A percentile compares a stretch with the other conserved stretches of the same genome.
Conservation (phyloP, 1,284 basidiomycete genomes). For the Irpex sp. region DNA sequence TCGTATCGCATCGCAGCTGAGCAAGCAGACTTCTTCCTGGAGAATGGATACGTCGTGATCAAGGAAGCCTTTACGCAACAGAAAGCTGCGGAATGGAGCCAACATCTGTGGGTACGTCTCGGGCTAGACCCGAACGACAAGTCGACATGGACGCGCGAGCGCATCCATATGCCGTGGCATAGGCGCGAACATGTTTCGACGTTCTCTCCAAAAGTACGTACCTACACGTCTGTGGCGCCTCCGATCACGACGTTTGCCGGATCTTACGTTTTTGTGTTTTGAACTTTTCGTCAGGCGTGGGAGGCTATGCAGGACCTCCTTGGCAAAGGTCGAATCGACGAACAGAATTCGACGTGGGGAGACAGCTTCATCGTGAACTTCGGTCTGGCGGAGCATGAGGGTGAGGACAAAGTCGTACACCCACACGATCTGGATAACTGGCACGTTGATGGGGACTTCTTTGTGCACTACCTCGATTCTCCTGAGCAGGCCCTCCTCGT, state of each 20-base stretch:
- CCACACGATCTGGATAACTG: conserved; percentile 49
- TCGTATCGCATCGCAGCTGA: conserved; percentile 26
- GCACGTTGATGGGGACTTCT: conserved; percentile 64
- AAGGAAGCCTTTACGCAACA: conserved; percentile 48
- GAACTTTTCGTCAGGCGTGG: conserved; percentile 38
- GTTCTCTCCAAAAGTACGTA: conserved; percentile 49
- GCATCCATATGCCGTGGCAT: conserved; percentile 53
- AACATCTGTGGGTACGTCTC: conserved; percentile 46
- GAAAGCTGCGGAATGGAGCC: conserved; percentile 43
- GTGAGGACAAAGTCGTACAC: conserved; percentile 23
- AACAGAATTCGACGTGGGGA: conserved; percentile 41
- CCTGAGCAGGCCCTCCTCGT: conserved; percentile 57
- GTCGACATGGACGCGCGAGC: conserved; percentile 47
- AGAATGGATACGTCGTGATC: conserved; percentile 50
- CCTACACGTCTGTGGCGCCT: not conserved
- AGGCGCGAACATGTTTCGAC: conserved; percentile 37
- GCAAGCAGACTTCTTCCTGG: conserved; percentile 49
- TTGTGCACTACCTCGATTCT: conserved; percentile 58
- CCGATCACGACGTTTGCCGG: not conserved
- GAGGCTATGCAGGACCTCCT: conserved; percentile 52
- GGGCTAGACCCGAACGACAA: conserved; percentile 48
- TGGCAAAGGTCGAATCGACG: conserved; percentile 51
- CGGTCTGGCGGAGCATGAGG: conserved; percentile 39
- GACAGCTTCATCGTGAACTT: conserved; percentile 60
- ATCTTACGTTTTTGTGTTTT: not conserved